phyloP scores from a whole-genome alignment of 116 monocot genomes.

The Trichopus zeylanicus region DNA sequence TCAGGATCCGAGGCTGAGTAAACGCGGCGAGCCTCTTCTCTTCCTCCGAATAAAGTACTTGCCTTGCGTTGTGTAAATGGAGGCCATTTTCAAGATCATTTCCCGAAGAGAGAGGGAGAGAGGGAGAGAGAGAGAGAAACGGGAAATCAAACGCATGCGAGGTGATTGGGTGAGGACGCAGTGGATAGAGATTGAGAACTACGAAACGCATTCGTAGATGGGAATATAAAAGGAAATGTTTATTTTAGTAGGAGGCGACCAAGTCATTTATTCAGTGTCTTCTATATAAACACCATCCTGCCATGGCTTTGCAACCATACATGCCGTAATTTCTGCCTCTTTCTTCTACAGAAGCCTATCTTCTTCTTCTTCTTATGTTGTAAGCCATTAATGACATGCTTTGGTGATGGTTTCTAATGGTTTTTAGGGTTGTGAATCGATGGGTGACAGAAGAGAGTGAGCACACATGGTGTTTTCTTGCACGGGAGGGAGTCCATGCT shows the following conservation, averaged over 20 bases:
- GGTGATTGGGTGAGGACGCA: too few relatives aligned
- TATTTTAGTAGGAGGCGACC: background rate
- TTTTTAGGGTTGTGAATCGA: background rate
- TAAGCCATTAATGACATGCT: background rate
- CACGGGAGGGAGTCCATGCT: slow-evolving; percentile 5
- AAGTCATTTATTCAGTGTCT: background rate
- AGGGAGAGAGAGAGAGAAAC: too few relatives aligned
- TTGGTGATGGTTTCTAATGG: too few relatives aligned
- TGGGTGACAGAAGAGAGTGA: slow-evolving; percentile 29
- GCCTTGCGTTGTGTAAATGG: background rate
- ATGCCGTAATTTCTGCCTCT: background rate
- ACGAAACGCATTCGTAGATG: background rate
- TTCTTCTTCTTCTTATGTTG: background rate
- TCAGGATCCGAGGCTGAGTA: background rate
- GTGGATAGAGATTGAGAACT: background rate
- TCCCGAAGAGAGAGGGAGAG: too few relatives aligned
- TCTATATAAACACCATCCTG: background rate
- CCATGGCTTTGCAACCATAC: background rate
- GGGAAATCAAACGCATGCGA: too few relatives aligned
- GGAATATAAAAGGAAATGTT: too few relatives aligned
- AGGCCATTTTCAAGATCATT: background rate
- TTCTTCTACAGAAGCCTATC: background rate
- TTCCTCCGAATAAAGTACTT: background rate
- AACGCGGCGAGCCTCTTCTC: background rate
- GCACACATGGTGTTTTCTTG: slow-evolving; percentile 20